Conservation (phyloP, 2,329 filamentous ascomycete genomes). For the Nigrospora oryzae region DNA sequence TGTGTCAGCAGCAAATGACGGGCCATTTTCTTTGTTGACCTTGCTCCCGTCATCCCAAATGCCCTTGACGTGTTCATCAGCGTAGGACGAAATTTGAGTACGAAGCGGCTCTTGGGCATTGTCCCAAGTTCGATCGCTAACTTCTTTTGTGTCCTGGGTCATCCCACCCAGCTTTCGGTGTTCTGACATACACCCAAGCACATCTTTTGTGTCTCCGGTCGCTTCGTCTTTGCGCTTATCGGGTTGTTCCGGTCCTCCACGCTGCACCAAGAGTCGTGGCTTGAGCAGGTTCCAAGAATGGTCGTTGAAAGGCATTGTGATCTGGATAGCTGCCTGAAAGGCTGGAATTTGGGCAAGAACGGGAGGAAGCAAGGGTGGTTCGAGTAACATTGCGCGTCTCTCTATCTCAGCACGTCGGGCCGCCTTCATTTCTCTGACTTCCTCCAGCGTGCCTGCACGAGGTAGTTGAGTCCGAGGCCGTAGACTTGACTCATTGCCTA, state of each 20-base stretch:
- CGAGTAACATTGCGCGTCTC: slow-evolving; percentile 54
- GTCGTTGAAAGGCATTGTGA: slow-evolving; percentile 59
- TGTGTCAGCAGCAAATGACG: slow-evolving; percentile 64
- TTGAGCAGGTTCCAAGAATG: slow-evolving; percentile 61
- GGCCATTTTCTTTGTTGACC: slow-evolving; percentile 53
- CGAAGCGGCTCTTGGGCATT: slow-evolving; percentile 60
- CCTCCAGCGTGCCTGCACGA: slow-evolving; percentile 43
- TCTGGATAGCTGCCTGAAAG: slow-evolving; percentile 66
- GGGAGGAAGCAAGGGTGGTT: slow-evolving; percentile 54
- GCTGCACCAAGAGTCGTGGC: slow-evolving; percentile 58
- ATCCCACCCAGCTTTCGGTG: slow-evolving; percentile 12
- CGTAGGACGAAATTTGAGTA: slow-evolving; percentile 54
- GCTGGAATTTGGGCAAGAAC: slow-evolving; percentile 63
- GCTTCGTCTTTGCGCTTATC: slow-evolving; percentile 28
- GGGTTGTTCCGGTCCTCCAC: slow-evolving; percentile 53
- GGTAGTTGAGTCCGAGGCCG: slow-evolving; percentile 1
- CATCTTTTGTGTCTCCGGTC: slow-evolving; percentile 17
- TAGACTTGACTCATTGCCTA: neutral
- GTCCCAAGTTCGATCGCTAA: slow-evolving; percentile 62
- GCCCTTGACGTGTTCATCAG: slow-evolving; percentile 60
- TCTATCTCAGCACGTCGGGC: slow-evolving; percentile 63
- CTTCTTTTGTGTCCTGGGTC: slow-evolving; percentile 45
- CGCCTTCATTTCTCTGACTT: slow-evolving; percentile 56
- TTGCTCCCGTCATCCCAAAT: slow-evolving; percentile 57
- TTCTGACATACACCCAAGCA: slow-evolving; percentile 23